These are phyloP conservation scores for Durio zibethinus DNA, from an alignment of 345 rosid genomes.

Conservation along the genomic window DNA sequence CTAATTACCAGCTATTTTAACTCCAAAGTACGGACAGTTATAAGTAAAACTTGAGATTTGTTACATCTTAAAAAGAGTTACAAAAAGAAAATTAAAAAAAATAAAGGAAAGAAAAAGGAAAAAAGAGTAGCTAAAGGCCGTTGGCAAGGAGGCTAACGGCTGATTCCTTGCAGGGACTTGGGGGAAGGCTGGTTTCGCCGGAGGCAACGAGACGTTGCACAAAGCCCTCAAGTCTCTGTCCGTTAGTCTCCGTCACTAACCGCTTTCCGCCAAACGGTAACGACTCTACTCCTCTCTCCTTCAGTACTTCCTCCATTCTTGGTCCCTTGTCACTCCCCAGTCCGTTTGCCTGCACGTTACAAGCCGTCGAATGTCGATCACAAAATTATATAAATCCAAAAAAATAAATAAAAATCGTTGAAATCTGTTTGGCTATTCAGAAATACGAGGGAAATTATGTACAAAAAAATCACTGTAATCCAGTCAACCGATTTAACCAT, in stretches of 20 bases:
- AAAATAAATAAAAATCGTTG: not conserved
- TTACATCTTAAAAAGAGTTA: conserved; percentile 10
- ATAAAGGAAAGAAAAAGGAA: not conserved
- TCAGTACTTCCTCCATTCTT: conserved; percentile 49
- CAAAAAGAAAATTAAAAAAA: not conserved
- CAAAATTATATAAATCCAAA: not conserved
- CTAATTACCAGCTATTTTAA: not conserved
- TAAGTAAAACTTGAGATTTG: not conserved
- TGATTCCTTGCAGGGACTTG: conserved; percentile 83
- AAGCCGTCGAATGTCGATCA: conserved; percentile 22
- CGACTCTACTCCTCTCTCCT: conserved; percentile 80
- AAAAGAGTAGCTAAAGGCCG: conserved; percentile 46
- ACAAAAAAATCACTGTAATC: not conserved
- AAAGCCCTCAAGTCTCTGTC: conserved; percentile 65
- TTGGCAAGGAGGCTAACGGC: conserved; percentile 56
- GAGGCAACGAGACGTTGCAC: conserved; percentile 81
- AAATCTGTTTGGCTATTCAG: not conserved
- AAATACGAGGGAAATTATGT: not conserved
- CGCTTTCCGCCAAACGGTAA: conserved; percentile 91
- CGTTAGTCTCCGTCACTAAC: conserved; percentile 79
- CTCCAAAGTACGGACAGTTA: conserved; percentile 1
- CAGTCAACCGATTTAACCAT: not conserved
- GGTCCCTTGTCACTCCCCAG: conserved; percentile 42
- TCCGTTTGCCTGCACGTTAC: conserved; percentile 56
- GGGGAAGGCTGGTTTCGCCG: conserved; percentile 70